Percentiles rank a stretch among this genome's conserved stretches.
phyloP scores from a whole-genome alignment of 1,284 basidiomycete genomes.

The Trichosporon faecale region DNA sequence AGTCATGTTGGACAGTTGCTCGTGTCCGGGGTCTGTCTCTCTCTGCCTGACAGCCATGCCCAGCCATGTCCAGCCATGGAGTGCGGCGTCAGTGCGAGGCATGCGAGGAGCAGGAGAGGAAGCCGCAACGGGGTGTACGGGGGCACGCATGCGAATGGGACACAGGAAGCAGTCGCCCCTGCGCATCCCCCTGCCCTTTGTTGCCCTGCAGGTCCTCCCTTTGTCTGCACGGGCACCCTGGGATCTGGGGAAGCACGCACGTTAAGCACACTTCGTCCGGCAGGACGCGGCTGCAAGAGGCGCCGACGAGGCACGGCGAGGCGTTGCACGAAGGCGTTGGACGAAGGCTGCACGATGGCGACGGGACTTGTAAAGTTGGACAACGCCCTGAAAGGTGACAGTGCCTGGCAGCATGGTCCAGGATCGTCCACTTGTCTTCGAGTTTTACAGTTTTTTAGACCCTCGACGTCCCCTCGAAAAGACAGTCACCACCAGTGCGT shows the following conservation, averaged over 20 bases:
- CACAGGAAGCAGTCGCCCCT: neutral
- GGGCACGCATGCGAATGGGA: neutral
- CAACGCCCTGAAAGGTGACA: slow-evolving; percentile 4
- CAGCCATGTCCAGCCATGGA: too few species aligned
- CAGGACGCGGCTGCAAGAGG: neutral
- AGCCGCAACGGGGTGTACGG: neutral
- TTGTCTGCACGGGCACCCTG: neutral
- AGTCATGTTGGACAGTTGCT: neutral
- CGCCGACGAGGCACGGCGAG: neutral
- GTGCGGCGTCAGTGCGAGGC: neutral
- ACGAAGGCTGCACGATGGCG: neutral
- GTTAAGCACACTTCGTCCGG: neutral
- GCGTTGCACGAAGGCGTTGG: too few species aligned
- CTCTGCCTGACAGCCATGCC: neutral
- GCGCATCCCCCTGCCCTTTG: neutral
- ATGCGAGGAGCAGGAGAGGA: neutral
- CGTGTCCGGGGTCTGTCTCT: neutral
- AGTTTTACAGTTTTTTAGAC: slow-evolving; percentile 2
- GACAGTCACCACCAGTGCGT: neutral
- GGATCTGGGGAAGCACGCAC: neutral
- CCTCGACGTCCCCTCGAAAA: neutral
- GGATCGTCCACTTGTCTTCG: too few species aligned
- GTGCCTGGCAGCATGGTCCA: neutral
- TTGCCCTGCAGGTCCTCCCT: neutral
- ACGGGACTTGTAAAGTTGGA: slow-evolving; percentile 3